Percentiles rank a stretch among this genome's conserved stretches.
Evolutionary conservation across 2,329 filamentous ascomycete species (phyloP).

Genomic region (Chrysosporium queenslandicum): DNA sequence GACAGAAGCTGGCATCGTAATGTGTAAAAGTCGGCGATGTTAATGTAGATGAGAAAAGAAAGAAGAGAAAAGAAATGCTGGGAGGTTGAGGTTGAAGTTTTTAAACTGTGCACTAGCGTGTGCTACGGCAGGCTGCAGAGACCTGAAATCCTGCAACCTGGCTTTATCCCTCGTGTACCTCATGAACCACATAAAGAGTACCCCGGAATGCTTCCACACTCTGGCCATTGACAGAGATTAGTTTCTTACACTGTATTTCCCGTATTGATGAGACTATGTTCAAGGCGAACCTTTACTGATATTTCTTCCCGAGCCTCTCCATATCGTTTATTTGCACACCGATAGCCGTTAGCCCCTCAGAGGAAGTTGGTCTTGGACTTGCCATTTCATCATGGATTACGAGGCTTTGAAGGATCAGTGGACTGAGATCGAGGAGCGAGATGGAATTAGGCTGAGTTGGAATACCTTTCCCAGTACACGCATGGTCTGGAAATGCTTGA

Average conservation of each 20-base stretch:
- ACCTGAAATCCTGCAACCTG: conserved; percentile 38
- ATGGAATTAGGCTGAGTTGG: conserved; percentile 94
- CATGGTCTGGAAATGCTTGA: conserved; percentile 56
- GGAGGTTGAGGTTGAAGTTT: conserved; percentile 4
- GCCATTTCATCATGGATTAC: conserved; percentile 62
- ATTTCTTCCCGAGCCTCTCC: conserved; percentile 18
- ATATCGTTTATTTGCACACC: conserved; percentile 18
- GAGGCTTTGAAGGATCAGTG: conserved; percentile 90
- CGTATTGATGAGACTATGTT: conserved; percentile 11
- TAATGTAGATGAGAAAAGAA: conserved; percentile 32
- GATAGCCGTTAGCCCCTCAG: neutral
- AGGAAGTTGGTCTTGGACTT: neutral
- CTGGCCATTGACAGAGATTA: conserved; percentile 2
- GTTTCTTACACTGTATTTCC: neutral
- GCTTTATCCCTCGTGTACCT: conserved; percentile 29
- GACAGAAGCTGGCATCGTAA: conserved; percentile 51
- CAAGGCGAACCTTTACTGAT: conserved; percentile 3
- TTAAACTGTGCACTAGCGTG: conserved; percentile 17
- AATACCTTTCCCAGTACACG: conserved; percentile 97
- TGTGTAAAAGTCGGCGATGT: conserved; percentile 47
- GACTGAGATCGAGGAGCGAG: conserved; percentile 91
- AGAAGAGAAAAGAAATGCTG: conserved; percentile 17
- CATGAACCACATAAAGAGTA: conserved; percentile 10
- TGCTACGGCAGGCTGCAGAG: conserved; percentile 27
- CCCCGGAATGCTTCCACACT: neutral